Conservation (phyloP, 2,329 filamentous ascomycete genomes). For the Pseudogymnoascus sp. region DNA sequence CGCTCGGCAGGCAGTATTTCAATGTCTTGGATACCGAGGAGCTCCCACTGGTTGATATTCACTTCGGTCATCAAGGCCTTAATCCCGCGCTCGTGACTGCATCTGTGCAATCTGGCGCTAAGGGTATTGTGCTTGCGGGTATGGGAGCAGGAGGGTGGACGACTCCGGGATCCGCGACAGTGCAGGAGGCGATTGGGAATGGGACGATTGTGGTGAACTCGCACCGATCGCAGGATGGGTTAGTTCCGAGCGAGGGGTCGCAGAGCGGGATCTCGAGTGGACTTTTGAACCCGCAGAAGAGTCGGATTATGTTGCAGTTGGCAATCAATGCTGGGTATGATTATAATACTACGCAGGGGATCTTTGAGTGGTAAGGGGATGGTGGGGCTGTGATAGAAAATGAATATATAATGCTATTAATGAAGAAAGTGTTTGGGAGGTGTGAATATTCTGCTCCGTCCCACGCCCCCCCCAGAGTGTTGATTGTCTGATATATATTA, state of each 20-base stretch:
- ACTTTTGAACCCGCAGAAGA: slow-evolving; percentile 10
- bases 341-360: background rate
- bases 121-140: slow-evolving; percentile 7
- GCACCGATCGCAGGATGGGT: slow-evolving; percentile 5
- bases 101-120: background rate
- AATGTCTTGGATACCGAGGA: background rate
- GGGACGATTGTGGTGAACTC: slow-evolving; percentile 5
- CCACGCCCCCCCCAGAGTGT: no score
- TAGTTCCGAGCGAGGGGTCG: background rate
- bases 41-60: slow-evolving; percentile 10
- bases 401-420: no score
- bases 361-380: background rate
- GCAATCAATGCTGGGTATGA: slow-evolving; percentile 8
- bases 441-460: no score
- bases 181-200: background rate
- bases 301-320: background rate
- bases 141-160: slow-evolving; percentile 11
- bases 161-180: background rate
- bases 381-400: no score
- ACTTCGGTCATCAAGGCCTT: slow-evolving; percentile 8
- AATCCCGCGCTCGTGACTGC: slow-evolving; percentile 1
- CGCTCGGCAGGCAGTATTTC: slow-evolving; percentile 9
- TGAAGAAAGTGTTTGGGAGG: no score
- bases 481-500: no score
- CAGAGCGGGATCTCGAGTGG: slow-evolving; percentile 5